A percentile compares a stretch with the other conserved stretches of the same genome.
These are phyloP conservation scores for Phytophthora pluvialis DNA, from an alignment of 352 stramenopile species.

Conservation along the genomic window DNA sequence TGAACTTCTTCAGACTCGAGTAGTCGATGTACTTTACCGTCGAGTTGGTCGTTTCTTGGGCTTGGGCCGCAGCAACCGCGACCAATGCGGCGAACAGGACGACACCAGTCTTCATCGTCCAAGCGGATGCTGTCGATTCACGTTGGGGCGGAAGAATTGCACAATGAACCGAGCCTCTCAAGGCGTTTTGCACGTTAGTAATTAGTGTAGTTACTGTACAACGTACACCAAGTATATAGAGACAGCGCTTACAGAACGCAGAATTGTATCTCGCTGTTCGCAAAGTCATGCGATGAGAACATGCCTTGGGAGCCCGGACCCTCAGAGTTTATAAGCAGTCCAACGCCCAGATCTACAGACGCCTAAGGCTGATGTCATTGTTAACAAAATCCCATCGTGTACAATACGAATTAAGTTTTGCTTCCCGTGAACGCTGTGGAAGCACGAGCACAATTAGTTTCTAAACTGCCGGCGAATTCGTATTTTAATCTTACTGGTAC, in stretches of 20 bases:
- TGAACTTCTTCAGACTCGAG: conserved; percentile 22
- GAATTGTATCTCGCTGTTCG: not conserved
- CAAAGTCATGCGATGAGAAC: not conserved
- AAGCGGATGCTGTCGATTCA: not conserved
- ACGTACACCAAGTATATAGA: not conserved
- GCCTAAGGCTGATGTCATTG: too few species aligned
- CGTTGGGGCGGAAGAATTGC: conserved; percentile 15
- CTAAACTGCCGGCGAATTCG: not conserved
- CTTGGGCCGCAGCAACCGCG: conserved; percentile 14
- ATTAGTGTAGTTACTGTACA: not conserved
- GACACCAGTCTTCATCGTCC: conserved; percentile 13
- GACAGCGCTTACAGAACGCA: conserved; percentile 3
- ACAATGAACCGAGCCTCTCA: not conserved
- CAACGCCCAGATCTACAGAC: too few species aligned
- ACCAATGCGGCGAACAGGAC: conserved; percentile 11
- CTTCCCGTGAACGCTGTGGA: too few species aligned
- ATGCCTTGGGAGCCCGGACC: too few species aligned
- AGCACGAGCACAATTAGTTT: too few species aligned
- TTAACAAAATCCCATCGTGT: too few species aligned
- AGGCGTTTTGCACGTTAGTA: not conserved
- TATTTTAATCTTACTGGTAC: not conserved
- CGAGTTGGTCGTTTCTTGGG: conserved; percentile 16
- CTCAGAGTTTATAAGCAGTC: too few species aligned
- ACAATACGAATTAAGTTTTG: too few species aligned
- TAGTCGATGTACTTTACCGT: conserved; percentile 30